These are phyloP conservation scores for Blechomonas ayalai DNA, from an alignment of 208 protist species.

Conservation along the genomic window DNA sequence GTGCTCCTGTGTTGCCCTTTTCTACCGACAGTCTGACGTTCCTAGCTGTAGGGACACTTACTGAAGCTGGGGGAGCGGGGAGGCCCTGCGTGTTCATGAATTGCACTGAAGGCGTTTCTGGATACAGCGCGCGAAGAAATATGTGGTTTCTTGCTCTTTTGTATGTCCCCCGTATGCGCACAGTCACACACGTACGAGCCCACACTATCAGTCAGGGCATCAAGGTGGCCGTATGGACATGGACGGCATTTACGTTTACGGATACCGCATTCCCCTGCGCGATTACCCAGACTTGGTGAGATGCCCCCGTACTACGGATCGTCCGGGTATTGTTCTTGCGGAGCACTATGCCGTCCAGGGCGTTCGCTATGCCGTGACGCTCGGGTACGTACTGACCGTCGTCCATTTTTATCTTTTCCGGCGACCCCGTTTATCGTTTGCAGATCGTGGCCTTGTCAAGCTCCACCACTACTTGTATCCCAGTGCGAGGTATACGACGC, in stretches of 20 bases:
- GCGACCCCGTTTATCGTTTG: slow-evolving; percentile 55
- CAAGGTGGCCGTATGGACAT: background rate
- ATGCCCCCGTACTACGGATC: slow-evolving; percentile 12
- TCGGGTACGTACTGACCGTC: slow-evolving; percentile 36
- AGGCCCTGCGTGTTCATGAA: too few species aligned
- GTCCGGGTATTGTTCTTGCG: slow-evolving; percentile 34
- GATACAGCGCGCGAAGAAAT: background rate
- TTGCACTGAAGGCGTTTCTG: background rate
- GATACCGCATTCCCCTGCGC: slow-evolving; percentile 19
- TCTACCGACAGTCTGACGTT: too few species aligned
- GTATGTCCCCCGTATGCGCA: too few species aligned
- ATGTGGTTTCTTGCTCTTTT: too few species aligned
- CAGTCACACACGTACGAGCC: too few species aligned
- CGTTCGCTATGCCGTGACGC: slow-evolving; percentile 35
- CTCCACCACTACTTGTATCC: slow-evolving; percentile 80
- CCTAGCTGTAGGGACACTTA: too few species aligned
- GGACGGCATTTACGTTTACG: slow-evolving; percentile 11
- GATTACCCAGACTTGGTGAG: slow-evolving; percentile 56
- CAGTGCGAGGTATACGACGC: slow-evolving; percentile 62
- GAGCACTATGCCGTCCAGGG: slow-evolving; percentile 43
- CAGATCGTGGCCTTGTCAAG: slow-evolving; percentile 36
- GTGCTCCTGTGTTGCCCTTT: too few species aligned
- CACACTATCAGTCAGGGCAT: too few species aligned
- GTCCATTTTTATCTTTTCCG: slow-evolving; percentile 60
- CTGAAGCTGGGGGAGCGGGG: too few species aligned